Conservation (phyloP, 345 rosid species). For the Eutrema yunnanense region DNA sequence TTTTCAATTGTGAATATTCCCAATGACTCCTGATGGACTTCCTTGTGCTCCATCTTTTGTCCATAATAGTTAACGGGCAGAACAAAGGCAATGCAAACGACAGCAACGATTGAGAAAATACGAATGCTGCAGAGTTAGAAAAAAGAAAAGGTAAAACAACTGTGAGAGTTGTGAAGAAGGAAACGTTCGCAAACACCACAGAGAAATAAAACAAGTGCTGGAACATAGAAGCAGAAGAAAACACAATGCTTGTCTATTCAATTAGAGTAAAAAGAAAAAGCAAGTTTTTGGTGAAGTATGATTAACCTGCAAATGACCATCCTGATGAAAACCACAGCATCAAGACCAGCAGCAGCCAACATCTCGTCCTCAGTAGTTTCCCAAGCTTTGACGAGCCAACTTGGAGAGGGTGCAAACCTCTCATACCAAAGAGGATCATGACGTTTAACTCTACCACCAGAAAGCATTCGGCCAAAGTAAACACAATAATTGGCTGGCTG, state of each 20-base stretch:
- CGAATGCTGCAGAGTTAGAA: conserved; percentile 50
- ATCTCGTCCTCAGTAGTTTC: conserved; percentile 74
- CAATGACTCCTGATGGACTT: conserved; percentile 49
- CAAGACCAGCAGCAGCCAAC: conserved; percentile 64
- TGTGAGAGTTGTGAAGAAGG: conserved; percentile 8
- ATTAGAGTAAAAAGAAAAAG: not conserved
- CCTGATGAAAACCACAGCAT: conserved; percentile 80
- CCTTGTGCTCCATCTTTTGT: conserved; percentile 49
- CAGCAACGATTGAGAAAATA: conserved; percentile 60
- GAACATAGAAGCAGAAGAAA: not conserved
- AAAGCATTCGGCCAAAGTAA: conserved; percentile 62
- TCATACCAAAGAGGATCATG: conserved; percentile 47
- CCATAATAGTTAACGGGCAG: conserved; percentile 90
- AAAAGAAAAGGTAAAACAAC: conserved; percentile 1
- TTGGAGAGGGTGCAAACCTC: conserved; percentile 80
- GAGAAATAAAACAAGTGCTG: no score
- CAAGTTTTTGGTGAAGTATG: not conserved
- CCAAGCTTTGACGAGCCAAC: conserved; percentile 92
- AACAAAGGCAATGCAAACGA: conserved; percentile 60
- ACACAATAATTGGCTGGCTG: conserved; percentile 70
- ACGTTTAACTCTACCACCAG: conserved; percentile 27
- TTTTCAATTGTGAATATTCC: conserved; percentile 73
- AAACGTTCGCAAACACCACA: not conserved
- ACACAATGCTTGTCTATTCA: not conserved
- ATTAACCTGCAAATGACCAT: conserved; percentile 71